A percentile compares a stretch with the other conserved stretches of the same genome.
Evolutionary conservation across 495 filamentous ascomycete species (phyloP).

Genomic region (Aspergillus kassunensis): DNA sequence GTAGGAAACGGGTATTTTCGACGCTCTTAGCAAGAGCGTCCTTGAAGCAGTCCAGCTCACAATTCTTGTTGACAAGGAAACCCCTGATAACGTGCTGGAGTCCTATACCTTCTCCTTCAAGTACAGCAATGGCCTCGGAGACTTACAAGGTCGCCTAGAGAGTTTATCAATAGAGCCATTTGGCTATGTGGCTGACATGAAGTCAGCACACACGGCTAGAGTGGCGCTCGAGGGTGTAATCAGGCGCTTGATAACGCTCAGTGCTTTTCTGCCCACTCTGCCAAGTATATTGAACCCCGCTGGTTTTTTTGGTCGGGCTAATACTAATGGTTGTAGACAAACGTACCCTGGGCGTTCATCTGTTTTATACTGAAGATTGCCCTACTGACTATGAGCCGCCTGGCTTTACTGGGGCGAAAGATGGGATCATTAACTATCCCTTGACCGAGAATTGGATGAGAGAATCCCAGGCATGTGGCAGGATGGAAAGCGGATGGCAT

Average conservation of each 20-base stretch:
- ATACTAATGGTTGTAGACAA: constrained; percentile 22
- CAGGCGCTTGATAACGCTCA: constrained; percentile 32
- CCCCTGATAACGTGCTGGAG: constrained; percentile 40
- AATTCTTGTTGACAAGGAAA: constrained; percentile 35
- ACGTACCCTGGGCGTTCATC: constrained; percentile 38
- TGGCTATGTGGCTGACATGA: constrained; percentile 27
- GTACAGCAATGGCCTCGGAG: constrained; percentile 25
- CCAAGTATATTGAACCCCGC: constrained; percentile 30
- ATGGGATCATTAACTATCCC: constrained; percentile 33
- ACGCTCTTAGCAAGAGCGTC: constrained; percentile 34
- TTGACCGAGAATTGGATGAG: constrained; percentile 33
- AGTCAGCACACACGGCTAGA: constrained; percentile 34
- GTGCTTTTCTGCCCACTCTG: constrained; percentile 36
- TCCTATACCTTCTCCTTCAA: constrained; percentile 50
- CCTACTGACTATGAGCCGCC: constrained; percentile 35
- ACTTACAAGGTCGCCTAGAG: constrained; percentile 22
- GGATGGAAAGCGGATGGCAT: constrained; percentile 36
- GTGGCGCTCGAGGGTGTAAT: constrained; percentile 36
- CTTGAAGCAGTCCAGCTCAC: constrained; percentile 45
- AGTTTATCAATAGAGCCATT: constrained; percentile 33
- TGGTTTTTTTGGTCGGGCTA: not conserved
- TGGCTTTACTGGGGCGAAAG: constrained; percentile 31
- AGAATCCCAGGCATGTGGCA: constrained; percentile 23
- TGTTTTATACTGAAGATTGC: constrained; percentile 45
- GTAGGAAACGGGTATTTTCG: constrained; percentile 46